Evolutionary conservation across 2,329 filamentous ascomycete species (phyloP).

Genomic region (Thelonectria olida): DNA sequence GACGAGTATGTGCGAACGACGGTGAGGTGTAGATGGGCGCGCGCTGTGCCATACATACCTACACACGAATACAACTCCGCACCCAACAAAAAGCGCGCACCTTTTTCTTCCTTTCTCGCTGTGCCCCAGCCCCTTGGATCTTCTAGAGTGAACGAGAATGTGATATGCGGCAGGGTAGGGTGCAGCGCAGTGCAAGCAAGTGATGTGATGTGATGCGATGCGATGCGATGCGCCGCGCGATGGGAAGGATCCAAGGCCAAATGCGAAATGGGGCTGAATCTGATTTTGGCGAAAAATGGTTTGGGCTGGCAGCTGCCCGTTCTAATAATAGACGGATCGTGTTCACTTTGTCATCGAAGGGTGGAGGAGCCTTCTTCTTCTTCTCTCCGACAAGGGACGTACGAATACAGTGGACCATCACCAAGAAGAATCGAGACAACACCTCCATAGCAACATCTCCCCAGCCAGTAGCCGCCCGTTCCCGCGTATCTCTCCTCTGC

Average conservation of each 20-base stretch:
- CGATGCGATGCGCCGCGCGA: slow-evolving; percentile 24
- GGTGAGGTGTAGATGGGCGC: background rate
- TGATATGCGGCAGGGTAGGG: background rate
- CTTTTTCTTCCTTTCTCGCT: too few species aligned
- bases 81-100: background rate
- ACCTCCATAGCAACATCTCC: too few species aligned
- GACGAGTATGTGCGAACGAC: background rate
- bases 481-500: background rate
- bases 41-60: background rate
- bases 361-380: slow-evolving; percentile 28
- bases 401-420: too few species aligned
- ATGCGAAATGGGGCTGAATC: slow-evolving; percentile 43
- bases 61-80: background rate
- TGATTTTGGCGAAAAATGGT: slow-evolving; percentile 36
- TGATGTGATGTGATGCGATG: slow-evolving; percentile 26
- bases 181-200: background rate
- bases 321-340: slow-evolving; percentile 46
- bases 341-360: slow-evolving; percentile 41
- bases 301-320: slow-evolving; percentile 28
- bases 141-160: background rate
- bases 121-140: background rate
- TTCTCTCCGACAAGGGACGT: background rate
- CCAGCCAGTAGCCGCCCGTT: background rate
- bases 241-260: slow-evolving; percentile 7
- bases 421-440: too few species aligned